Evolutionary conservation across 257 asterid genomes (phyloP).

Genomic region (Misopates orontium): DNA sequence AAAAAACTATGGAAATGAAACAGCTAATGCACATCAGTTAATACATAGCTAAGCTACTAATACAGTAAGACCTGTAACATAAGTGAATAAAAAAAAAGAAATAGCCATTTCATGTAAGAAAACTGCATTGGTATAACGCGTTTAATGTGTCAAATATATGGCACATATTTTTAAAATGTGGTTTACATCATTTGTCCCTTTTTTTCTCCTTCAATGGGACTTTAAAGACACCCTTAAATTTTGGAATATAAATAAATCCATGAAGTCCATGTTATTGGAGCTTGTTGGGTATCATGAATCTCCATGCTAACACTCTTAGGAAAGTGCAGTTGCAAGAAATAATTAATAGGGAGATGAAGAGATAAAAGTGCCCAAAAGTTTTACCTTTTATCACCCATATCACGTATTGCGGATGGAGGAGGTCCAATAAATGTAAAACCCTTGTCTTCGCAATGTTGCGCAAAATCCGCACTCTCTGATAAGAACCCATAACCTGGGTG

Average conservation of each 20-base stretch:
- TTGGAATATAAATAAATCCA: neutral
- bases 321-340: slow-evolving; percentile 11
- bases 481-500: slow-evolving; percentile 99
- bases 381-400: slow-evolving; percentile 98
- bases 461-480: slow-evolving; percentile 93
- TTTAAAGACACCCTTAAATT: neutral
- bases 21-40: neutral
- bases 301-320: slow-evolving; percentile 8
- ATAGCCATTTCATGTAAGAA: neutral
- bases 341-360: neutral
- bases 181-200: neutral
- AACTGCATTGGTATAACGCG: neutral
- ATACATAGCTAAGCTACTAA: neutral
- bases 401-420: slow-evolving; percentile 94
- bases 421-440: slow-evolving; percentile 90
- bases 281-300: neutral
- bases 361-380: slow-evolving; percentile 12
- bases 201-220: neutral
- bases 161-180: neutral
- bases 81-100: too few species aligned
- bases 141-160: neutral
- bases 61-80: neutral
- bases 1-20: neutral
- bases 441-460: slow-evolving; percentile 86
- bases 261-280: neutral